Base-by-base conservation (phyloP, 148 eudicot species). In the Gaultheria prostrata region DNA sequence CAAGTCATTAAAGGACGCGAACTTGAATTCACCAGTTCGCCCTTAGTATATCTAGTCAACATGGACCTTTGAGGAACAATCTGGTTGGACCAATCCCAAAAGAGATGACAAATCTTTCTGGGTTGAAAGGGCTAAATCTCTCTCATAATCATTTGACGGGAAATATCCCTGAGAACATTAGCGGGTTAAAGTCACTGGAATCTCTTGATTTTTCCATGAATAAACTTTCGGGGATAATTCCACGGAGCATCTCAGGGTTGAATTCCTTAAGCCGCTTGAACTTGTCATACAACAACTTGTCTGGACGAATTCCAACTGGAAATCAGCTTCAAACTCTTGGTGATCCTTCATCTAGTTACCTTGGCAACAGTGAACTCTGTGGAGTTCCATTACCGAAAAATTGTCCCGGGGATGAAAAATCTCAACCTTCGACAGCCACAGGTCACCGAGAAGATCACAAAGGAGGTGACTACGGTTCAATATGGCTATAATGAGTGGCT, bases 61-160 rank as follows among this genome's bases (percentile, higher is more conserved):
- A 69, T 85, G 28, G 92, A 89, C 75, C 92, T 92, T 74, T 92
- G 0, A 61, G 86, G 65, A 90, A 90, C 50, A 56, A 82, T 77
- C 83, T 90, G n/a, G 65, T 33, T 10, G 88, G 94, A 3, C 10
- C 87, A 28, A 67, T 89, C 8, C 89, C 91, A 10, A 48, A 73
- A 35, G 89, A 83, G 82, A 73, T 90, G 3, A 87, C 87, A 30
- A 30, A 11, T 10, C 86, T 91, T 12, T 76, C 76, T 3, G 53
- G 61, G 2, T 80, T 84, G 48, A 30, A 70, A 1, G 87, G 87
- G 3, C 80, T 89, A 1, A 89, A 89, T 35, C 54, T 91, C 35
- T 91, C 93, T 0, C 56, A 80, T 48, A 63, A 89, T 32, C 76
- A 84, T 72, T 30, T 91, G 10, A 49, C 69, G 15, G 87, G 91